Base-by-base conservation (phyloP, 1,284 basidiomycete genomes). In the Pseudozyma sp. region DNA sequence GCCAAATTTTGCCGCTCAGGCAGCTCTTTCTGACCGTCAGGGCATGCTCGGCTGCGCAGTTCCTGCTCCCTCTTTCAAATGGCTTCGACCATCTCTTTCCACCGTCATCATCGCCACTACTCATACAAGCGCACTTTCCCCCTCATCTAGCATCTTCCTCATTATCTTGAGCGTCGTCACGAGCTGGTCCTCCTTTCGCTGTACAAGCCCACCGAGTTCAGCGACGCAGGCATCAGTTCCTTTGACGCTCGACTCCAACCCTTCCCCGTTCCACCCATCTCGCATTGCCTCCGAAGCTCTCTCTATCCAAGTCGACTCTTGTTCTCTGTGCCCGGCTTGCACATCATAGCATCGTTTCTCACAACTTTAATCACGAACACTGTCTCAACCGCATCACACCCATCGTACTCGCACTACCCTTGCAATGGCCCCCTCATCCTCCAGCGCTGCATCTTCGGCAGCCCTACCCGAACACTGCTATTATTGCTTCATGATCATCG, bases 401-500 rank as follows among this genome's bases (percentile, higher is more conserved):
- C 5, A 39, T 16, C 9, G 12, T 31, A 16, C 21, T 31, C 25
- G 18, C 43, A 16, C 18, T 19, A 16, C 16, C 18, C 18, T 3
- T 18, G 53, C 42, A 1, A 70, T 70, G 68, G 45, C 61, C 6
- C 58, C 68, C 14, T 58, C 56, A 14, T 42, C 19, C 4, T 55
- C 60, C 0, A 18, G 18, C 39, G 19, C 5, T 9, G 14, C 18
- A 16, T 5, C 40, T 31, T 76, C 74, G 4, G 68, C 63, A 5
- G 81, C 70, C 47, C 55, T 57, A 5, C 40, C 51, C 0, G 85
- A 85, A 42, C 88, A 89, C 77, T 86, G 86, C 25, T 83, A 81
- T 75, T 88, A 86, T 79, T 88, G 88, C 81, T 88, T 89, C 68
- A 86, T 86, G 55, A 86, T 86, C 31, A 85, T 89, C 51, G 68